Evolutionary conservation across 306 rosid species (phyloP).

Genomic region (Inga leiocalycina): DNA sequence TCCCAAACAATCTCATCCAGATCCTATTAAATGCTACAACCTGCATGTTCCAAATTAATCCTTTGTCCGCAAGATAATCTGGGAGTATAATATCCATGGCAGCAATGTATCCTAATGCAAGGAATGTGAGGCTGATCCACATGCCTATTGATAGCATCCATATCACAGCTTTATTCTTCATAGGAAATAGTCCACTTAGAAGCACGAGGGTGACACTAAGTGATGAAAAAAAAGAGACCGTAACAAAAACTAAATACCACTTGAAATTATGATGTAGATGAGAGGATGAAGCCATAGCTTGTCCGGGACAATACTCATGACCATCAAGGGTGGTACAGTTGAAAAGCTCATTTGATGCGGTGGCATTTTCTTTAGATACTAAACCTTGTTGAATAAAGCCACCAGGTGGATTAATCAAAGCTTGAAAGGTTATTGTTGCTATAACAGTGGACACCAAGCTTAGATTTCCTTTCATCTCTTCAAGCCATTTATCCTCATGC

Average conservation of each 20-base stretch:
- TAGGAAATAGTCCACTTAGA: slow-evolving; percentile 2
- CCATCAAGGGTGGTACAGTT: not conserved
- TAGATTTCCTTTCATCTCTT: not conserved
- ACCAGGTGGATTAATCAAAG: not conserved
- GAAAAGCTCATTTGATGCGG: not conserved
- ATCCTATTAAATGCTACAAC: no score
- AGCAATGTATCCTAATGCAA: not conserved
- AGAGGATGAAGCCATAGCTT: not conserved
- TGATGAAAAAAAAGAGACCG: not conserved
- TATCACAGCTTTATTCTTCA: not conserved
- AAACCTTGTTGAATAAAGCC: not conserved
- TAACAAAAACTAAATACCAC: not conserved
- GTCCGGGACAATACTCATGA: not conserved
- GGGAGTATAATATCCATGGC: not conserved
- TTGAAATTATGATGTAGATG: accelerated
- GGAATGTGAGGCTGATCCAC: not conserved
- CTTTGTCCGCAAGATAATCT: not conserved
- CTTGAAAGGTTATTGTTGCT: not conserved
- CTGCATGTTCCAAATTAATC: not conserved
- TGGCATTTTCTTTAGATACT: not conserved
- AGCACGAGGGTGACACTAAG: not conserved
- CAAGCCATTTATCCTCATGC: not conserved
- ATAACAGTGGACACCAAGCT: not conserved
- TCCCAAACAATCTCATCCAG: no score
- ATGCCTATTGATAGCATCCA: not conserved